Conservation (phyloP, 768 basidiomycete species). For the Leccinum obscurum region DNA sequence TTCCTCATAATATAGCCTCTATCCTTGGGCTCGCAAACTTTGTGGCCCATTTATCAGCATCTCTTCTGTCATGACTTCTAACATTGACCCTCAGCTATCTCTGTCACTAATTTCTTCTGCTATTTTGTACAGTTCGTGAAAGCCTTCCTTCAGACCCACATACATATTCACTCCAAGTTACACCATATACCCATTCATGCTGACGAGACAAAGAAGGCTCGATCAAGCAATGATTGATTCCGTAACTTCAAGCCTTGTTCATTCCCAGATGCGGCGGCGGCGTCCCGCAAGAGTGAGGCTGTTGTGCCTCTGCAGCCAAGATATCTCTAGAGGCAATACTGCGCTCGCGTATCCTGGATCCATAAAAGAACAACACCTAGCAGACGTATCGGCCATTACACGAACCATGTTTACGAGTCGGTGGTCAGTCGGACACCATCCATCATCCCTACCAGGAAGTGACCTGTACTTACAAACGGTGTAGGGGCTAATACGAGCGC, state of each 20-base stretch:
- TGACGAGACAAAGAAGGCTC: background rate
- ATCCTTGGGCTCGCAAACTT: too few species aligned
- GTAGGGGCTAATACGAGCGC: conserved; percentile 44
- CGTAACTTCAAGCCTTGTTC: conserved; percentile 7
- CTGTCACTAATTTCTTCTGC: too few species aligned
- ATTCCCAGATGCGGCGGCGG: background rate
- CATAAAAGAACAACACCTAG: conserved; percentile 32
- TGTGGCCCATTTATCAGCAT: too few species aligned
- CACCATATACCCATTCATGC: too few species aligned
- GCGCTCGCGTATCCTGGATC: conserved; percentile 33
- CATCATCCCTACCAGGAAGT: background rate
- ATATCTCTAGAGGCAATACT: conserved; percentile 26
- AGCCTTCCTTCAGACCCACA: too few species aligned
- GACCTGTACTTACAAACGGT: conserved; percentile 38
- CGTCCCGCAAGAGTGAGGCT: background rate
- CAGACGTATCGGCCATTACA: background rate
- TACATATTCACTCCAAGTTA: too few species aligned
- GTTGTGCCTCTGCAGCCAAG: conserved; percentile 16
- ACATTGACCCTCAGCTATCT: too few species aligned
- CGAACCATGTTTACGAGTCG: background rate
- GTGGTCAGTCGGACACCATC: background rate
- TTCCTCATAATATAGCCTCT: too few species aligned
- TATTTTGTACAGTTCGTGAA: too few species aligned
- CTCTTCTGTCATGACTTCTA: too few species aligned
- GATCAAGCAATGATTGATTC: background rate